These are phyloP conservation scores for Limonium bicolor DNA, from an alignment of 148 eudicot genomes.

Conservation along the genomic window DNA sequence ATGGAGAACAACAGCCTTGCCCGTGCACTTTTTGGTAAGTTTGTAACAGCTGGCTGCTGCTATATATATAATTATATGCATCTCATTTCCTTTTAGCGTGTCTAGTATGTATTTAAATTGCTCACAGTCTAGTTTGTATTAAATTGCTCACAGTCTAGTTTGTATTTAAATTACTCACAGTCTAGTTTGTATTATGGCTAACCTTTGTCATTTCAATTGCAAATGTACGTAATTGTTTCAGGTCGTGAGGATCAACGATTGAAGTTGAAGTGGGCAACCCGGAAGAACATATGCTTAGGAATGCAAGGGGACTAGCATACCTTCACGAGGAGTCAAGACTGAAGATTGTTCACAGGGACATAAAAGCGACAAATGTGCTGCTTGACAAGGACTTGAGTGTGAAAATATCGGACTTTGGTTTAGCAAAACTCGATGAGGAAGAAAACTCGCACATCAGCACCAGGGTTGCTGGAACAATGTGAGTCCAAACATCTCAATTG, in stretches of 20 bases:
- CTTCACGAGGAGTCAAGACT: conserved; percentile 53
- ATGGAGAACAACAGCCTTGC: conserved; percentile 77
- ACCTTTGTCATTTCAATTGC: neutral
- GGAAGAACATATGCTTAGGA: conserved; percentile 30
- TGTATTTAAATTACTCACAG: neutral
- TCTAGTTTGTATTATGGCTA: neutral
- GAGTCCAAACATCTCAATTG: conserved; percentile 11
- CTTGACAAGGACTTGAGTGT: conserved; percentile 74
- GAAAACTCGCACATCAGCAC: conserved; percentile 73
- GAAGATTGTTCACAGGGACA: conserved; percentile 70
- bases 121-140: neutral
- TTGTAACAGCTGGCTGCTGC: no score
- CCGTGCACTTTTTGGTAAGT: conserved; percentile 61
- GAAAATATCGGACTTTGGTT: conserved; percentile 78
- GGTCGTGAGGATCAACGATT: conserved; percentile 20
- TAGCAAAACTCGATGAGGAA: conserved; percentile 79
- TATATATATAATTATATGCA: no score
- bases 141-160: neutral
- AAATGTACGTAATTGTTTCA: neutral
- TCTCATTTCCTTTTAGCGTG: neutral
- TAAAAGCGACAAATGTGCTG: conserved; percentile 73
- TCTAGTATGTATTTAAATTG: neutral
- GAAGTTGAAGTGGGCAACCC: conserved; percentile 29
- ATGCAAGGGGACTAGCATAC: conserved; percentile 52
- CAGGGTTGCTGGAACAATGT: conserved; percentile 72